Evolutionary conservation across 495 filamentous ascomycete species (phyloP).

Genomic region (Aspergillus kassunensis): DNA sequence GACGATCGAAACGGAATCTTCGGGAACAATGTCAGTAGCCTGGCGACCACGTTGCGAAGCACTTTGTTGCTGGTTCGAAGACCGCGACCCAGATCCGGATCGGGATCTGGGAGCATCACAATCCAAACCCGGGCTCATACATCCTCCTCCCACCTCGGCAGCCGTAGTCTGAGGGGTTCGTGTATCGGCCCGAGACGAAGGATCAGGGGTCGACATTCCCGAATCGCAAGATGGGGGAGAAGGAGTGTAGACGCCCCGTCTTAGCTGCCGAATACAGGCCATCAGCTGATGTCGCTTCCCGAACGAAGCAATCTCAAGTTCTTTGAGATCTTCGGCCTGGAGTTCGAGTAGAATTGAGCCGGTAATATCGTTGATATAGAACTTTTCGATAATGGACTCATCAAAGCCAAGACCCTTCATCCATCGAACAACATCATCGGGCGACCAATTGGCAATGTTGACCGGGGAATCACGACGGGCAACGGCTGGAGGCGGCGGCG

Average conservation of each 20-base stretch:
- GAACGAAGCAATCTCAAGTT: slow-evolving; percentile 89
- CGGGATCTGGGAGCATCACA: slow-evolving; percentile 29
- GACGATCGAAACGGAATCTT: slow-evolving; percentile 85
- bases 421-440: slow-evolving; percentile 72
- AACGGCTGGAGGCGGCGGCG: not conserved
- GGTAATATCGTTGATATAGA: slow-evolving; percentile 85
- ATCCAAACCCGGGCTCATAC: slow-evolving; percentile 24
- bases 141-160: slow-evolving; percentile 18
- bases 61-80: slow-evolving; percentile 20
- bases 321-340: slow-evolving; percentile 90
- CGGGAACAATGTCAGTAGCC: slow-evolving; percentile 63
- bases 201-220: slow-evolving; percentile 9
- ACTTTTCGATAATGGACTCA: slow-evolving; percentile 68
- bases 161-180: slow-evolving; percentile 35
- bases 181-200: slow-evolving; percentile 13
- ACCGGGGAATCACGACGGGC: too few relatives aligned
- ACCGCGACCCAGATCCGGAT: slow-evolving; percentile 14
- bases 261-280: slow-evolving; percentile 72
- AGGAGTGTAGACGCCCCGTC: slow-evolving; percentile 41
- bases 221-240: slow-evolving; percentile 5
- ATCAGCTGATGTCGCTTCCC: slow-evolving; percentile 83
- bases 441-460: slow-evolving; percentile 24
- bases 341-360: slow-evolving; percentile 78
- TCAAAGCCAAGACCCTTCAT: slow-evolving; percentile 73
- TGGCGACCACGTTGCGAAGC: slow-evolving; percentile 36